Conservation (phyloP, 208 protist species). For the Blechomonas ayalai region DNA sequence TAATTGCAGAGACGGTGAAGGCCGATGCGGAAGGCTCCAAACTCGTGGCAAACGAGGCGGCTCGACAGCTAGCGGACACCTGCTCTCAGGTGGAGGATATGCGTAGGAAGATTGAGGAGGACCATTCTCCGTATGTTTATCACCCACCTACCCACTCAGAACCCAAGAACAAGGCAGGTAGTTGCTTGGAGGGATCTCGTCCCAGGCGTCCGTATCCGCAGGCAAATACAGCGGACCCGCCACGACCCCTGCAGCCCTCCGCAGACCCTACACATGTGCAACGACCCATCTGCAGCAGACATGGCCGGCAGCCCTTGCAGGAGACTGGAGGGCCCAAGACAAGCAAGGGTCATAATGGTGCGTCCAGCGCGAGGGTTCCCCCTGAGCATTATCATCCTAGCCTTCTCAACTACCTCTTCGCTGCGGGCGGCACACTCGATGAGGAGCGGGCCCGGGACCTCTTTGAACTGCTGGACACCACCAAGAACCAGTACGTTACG, state of each 20-base stretch:
- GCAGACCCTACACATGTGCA: no score
- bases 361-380: constrained; percentile 3
- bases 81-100: not conserved
- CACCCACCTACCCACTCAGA: not conserved
- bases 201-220: not conserved
- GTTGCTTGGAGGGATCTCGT: not conserved
- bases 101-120: not conserved
- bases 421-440: constrained; percentile 23
- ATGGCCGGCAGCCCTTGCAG: no score
- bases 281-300: not conserved
- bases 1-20: constrained; percentile 19
- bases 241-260: no score
- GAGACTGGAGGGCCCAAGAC: not conserved
- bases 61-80: constrained; percentile 8
- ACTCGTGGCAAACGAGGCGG: constrained; percentile 6
- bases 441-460: constrained; percentile 21
- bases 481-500: constrained; percentile 10
- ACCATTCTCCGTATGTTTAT: not conserved
- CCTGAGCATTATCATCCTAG: constrained; percentile 7
- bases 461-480: constrained; percentile 19
- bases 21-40: constrained; percentile 7
- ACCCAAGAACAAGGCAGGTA: not conserved
- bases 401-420: constrained; percentile 25
- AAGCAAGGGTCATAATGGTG: not conserved
- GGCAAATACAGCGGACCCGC: not conserved